Evolutionary conservation across 495 filamentous ascomycete genomes (phyloP), one percentile per base, ranked within the genome.

Genomic region (Pseudotulostoma volvatum): DNA sequence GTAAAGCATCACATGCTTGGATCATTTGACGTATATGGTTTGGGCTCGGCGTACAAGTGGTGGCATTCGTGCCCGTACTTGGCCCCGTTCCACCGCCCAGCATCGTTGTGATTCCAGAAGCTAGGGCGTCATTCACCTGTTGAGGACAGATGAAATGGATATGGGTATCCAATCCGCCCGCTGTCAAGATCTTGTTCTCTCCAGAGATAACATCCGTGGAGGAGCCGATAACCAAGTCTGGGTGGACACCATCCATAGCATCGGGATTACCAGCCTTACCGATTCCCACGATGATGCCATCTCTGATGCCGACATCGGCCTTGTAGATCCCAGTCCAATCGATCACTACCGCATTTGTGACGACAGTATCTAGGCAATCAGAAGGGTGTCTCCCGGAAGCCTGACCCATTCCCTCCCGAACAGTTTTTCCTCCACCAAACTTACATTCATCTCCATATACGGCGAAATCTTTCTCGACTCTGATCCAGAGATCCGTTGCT

Each of bases 121-220:
- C 71, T 23, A 96, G 63, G 7, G 85, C 75, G 50, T 97, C 92
- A 32, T 81, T 64, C 1, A 76, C 83, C 60, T 97, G 90, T 53
- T 97, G 90, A 9, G 92, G 90, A 53, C 88, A 96, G 50, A 97
- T 96, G 46, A 90, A 84, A 54, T 97, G 90, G 43, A 97, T 84
- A 54, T 97, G 90, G 15, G 81, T 77, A 56, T 97, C 90, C 41
- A 94, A 73, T 1, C 81, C 90, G 50, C 90, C 90, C 8, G 85
- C 84, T 1, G 90, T 97, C 17, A 97, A 55, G 42, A 97, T 96
- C 62, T 84, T 84, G 44, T 82, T 76, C 56, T 97, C 90, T 11
- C 79, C 90, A 7, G 90, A 87, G 53, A 97, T 79, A n/a, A 95
- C 83, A 61, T 97, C 90, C 0, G 90, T 97, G 40, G 84, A 85